Evolutionary conservation across 1,139 yeast species (phyloP), one percentile per base, ranked within the genome.

Genomic region (Meyerozyma carpophila): DNA sequence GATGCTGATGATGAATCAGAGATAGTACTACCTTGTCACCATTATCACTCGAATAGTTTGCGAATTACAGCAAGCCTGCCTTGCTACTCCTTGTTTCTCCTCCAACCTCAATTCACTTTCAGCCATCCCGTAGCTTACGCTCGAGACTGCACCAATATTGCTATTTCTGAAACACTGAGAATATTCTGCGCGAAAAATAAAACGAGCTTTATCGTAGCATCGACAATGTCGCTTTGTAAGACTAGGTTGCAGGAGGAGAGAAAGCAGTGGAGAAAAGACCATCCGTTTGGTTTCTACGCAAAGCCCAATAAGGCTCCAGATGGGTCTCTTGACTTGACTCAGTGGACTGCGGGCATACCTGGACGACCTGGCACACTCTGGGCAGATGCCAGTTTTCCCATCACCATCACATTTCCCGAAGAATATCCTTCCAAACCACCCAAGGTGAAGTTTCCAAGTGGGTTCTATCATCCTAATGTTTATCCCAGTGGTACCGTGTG

Each of bases 351-450:
- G 8, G 98, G 98, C 20, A 86, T 93, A 43, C 98, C 98, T 4
- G 98, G 98, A 11, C 90, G 86, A 62, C 75, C 79, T 39, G 82
- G 82, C 51, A 91, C 98, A 3, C 60, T 83, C 29, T 93, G 98
- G 98, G 86, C 78, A 41, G 88, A 86, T 44, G 98, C 94, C 11
- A 79, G 85, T 0, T 93, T 82, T 62, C 96, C 97, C n/a, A 70
- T 93, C 37, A 82, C 90, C 3, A 81, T 93, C 39, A 66, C 73
- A 11, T 93, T 93, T 61, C 89, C 96, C 0, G 85, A 84, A 36
- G 98, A 93, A 51, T 93, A 89, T 61, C 98, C 98, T 6, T 86
- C 96, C 7, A 91, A 91, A 62, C 98, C 98, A 1, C 98, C 98
- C 38, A 89, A 88, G 59, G 90, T 94, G 45, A 81, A 79, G 64